Conservation (phyloP, 2,329 filamentous ascomycete species). For the Atkinsonella hypoxylon region DNA sequence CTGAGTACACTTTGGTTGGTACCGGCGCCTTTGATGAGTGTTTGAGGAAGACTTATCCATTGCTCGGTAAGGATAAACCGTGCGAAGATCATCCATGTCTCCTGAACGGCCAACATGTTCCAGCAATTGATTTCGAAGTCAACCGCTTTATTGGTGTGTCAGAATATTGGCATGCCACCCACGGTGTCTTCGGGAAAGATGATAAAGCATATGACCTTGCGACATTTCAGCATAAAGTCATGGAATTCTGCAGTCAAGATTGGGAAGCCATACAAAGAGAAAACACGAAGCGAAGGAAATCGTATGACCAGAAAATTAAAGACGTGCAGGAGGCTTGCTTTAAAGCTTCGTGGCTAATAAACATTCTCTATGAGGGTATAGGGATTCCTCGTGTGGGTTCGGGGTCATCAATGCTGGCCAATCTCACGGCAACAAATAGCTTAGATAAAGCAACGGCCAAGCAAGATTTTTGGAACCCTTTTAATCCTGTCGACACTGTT, state of each 20-base stretch:
- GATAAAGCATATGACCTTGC: conserved; percentile 81
- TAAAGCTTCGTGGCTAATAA: conserved; percentile 97
- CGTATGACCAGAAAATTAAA: conserved; percentile 63
- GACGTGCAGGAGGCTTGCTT: conserved; percentile 86
- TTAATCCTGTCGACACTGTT: conserved; percentile 89
- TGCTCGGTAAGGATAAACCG: conserved; percentile 79
- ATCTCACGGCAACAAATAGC: conserved; percentile 61
- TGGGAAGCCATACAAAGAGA: conserved; percentile 67
- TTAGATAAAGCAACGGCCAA: conserved; percentile 50
- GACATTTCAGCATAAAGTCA: conserved; percentile 76
- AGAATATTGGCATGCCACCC: conserved; percentile 97
- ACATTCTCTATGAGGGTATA: conserved; percentile 89
- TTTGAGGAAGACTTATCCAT: conserved; percentile 65
- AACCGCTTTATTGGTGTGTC: conserved; percentile 98
- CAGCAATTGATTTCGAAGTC: conserved; percentile 90
- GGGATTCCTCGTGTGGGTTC: conserved; percentile 78
- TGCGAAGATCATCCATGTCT: conserved; percentile 79
- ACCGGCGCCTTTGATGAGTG: conserved; percentile 85
- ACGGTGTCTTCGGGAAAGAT: conserved; percentile 75
- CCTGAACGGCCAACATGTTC: conserved; percentile 82
- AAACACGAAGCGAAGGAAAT: conserved; percentile 55
- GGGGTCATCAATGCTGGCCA: conserved; percentile 43
- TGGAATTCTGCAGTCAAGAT: conserved; percentile 71
- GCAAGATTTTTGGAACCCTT: conserved; percentile 69
- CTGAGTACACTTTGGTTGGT: conserved; percentile 53